These are phyloP conservation scores for Priceomyces carsonii DNA, from an alignment of 805 yeast genomes.

Conservation along the genomic window DNA sequence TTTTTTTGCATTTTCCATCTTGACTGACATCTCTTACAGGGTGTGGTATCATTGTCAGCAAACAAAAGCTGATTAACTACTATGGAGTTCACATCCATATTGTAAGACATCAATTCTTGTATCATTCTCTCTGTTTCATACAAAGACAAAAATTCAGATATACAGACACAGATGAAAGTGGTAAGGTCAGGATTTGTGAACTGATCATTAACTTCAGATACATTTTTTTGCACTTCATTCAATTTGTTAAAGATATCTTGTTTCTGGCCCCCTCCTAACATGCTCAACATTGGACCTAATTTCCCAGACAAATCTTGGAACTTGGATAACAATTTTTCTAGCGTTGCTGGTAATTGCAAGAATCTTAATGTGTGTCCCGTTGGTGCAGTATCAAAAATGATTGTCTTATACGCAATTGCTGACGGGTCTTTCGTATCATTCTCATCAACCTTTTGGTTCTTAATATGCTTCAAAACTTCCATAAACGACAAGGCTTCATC, in stretches of 20 bases:
- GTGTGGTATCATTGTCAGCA: conserved; percentile 73
- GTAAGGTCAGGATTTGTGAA: conserved; percentile 96
- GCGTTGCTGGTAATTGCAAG: conserved; percentile 88
- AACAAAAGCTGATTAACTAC: conserved; percentile 91
- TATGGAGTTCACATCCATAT: conserved; percentile 95
- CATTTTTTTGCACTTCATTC: conserved; percentile 76
- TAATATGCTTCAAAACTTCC: conserved; percentile 96
- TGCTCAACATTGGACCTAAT: conserved; percentile 87
- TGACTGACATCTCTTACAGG: conserved; percentile 86
- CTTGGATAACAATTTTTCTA: conserved; percentile 83
- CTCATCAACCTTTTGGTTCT: conserved; percentile 52
- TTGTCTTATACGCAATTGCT: conserved; percentile 63
- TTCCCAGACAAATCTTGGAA: conserved; percentile 82
- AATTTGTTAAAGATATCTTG: conserved; percentile 77
- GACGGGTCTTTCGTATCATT: conserved; percentile 24
- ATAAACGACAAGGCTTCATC: conserved; percentile 98
- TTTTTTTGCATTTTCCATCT: conserved; percentile 96
- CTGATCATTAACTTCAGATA: conserved; percentile 87
- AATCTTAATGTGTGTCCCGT: conserved; percentile 98
- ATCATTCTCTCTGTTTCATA: conserved; percentile 98
- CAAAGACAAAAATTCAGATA: conserved; percentile 91
- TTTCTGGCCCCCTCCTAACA: conserved; percentile 66
- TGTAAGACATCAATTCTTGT: conserved; percentile 91
- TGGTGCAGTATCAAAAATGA: conserved; percentile 99
- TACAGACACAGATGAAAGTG: conserved; percentile 94